A percentile compares a stretch with the other conserved stretches of the same genome.
Evolutionary conservation across 2,329 filamentous ascomycete genomes (phyloP).

Genomic region (Penicillium sp.): DNA sequence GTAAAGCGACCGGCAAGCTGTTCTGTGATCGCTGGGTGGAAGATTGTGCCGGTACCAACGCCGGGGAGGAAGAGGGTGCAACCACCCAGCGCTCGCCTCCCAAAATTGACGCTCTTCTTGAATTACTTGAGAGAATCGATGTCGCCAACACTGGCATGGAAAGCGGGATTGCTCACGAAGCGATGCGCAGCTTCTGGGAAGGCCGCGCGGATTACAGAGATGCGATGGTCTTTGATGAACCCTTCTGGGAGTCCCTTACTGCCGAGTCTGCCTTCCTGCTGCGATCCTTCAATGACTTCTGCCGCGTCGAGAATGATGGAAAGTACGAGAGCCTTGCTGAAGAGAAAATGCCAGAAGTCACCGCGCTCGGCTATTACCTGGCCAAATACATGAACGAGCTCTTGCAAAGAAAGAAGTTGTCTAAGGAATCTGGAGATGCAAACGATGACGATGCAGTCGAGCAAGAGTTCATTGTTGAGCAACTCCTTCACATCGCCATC

Average conservation of each 20-base stretch:
- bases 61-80: slow-evolving; percentile 57
- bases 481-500: slow-evolving; percentile 86
- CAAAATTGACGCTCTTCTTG: slow-evolving; percentile 78
- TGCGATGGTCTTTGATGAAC: slow-evolving; percentile 45
- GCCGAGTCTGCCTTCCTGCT: slow-evolving; percentile 88
- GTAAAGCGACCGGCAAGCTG: slow-evolving; percentile 83
- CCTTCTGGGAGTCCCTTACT: slow-evolving; percentile 51
- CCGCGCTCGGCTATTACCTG: slow-evolving; percentile 82
- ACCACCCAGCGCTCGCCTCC: slow-evolving; percentile 56
- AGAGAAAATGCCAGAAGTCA: slow-evolving; percentile 94
- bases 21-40: slow-evolving; percentile 98
- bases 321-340: slow-evolving; percentile 77
- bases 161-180: slow-evolving; percentile 85
- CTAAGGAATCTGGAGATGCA: slow-evolving; percentile 58
- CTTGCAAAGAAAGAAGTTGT: slow-evolving; percentile 39
- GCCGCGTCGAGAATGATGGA: slow-evolving; percentile 69
- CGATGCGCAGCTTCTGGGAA: slow-evolving; percentile 96
- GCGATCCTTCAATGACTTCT: slow-evolving; percentile 92
- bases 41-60: slow-evolving; percentile 74
- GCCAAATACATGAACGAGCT: slow-evolving; percentile 70
- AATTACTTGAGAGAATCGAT: slow-evolving; percentile 91
- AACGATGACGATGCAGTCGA: slow-evolving; percentile 81
- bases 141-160: slow-evolving; percentile 87
- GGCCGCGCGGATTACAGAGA: slow-evolving; percentile 66
- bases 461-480: slow-evolving; percentile 93